phyloP scores from a whole-genome alignment of 768 basidiomycete species.

The Russula dissimulans region DNA sequence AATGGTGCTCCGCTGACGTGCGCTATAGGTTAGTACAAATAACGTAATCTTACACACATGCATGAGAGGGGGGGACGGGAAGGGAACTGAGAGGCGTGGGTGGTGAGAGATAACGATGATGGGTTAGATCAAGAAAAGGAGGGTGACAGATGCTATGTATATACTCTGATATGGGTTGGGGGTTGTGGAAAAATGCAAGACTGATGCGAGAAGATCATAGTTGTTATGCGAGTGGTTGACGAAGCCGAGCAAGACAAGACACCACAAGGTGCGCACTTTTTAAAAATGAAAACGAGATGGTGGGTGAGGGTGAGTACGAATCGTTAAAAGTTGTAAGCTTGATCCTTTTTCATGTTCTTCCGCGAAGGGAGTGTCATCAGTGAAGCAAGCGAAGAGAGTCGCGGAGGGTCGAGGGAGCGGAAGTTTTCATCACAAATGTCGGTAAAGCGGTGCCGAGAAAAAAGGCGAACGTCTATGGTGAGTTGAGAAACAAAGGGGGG shows the following conservation, averaged over 20 bases:
- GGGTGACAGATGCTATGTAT: slow-evolving; percentile 19
- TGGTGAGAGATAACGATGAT: slow-evolving; percentile 15
- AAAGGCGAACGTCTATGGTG: slow-evolving; percentile 11
- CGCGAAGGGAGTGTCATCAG: slow-evolving; percentile 4
- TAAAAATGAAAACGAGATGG: neutral
- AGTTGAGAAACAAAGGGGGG: neutral
- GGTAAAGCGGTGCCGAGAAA: slow-evolving; percentile 2
- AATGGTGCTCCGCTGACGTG: slow-evolving; percentile 14
- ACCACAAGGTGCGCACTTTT: slow-evolving; percentile 9
- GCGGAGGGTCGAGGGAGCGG: slow-evolving; percentile 1
- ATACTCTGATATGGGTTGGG: slow-evolving; percentile 12
- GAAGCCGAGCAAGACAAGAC: slow-evolving; percentile 1
- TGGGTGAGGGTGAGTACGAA: neutral
- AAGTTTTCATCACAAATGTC: slow-evolving; percentile 4
- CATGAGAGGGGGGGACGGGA: slow-evolving; percentile 2
- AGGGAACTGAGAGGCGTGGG: neutral
- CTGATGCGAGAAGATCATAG: slow-evolving; percentile 13
- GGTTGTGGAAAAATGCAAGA: slow-evolving; percentile 10
- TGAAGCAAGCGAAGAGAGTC: neutral
- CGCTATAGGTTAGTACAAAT: slow-evolving; percentile 20
- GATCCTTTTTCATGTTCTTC: slow-evolving; percentile 15
- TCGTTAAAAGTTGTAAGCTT: neutral
- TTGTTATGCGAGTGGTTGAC: slow-evolving; percentile 11
- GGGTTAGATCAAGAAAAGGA: slow-evolving; percentile 14
- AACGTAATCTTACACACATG: slow-evolving; percentile 19